Evolutionary conservation across 2,329 filamentous ascomycete species (phyloP).

Genomic region (Akanthomyces muscarius): DNA sequence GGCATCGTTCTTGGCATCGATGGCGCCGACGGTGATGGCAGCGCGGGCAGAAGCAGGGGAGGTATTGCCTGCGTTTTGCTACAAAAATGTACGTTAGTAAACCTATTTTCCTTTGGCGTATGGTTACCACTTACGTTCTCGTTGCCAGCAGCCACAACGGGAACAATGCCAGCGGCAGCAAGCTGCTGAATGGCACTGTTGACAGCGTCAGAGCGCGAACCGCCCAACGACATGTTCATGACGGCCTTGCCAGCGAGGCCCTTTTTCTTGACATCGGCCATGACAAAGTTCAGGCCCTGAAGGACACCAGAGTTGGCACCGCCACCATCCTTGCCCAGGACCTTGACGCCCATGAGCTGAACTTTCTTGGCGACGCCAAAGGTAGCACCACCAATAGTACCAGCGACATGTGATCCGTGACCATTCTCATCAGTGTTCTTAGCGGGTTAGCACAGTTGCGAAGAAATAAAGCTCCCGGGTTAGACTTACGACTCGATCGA

Average conservation of each 20-base stretch:
- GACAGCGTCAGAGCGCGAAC: constrained; percentile 44
- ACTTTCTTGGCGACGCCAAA: constrained; percentile 55
- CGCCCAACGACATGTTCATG: constrained; percentile 62
- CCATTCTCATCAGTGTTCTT: constrained; percentile 47
- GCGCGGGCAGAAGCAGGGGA: constrained; percentile 53
- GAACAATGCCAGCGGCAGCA: constrained; percentile 48
- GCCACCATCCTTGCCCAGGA: constrained; percentile 39
- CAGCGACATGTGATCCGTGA: constrained; percentile 55
- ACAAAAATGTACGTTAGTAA: background rate
- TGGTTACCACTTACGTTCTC: constrained; percentile 36
- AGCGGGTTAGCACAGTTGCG: constrained; percentile 7
- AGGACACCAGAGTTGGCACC: constrained; percentile 44
- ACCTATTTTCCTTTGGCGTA: background rate
- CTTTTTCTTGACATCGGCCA: constrained; percentile 40
- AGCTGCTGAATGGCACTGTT: constrained; percentile 53
- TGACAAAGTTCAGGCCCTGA: constrained; percentile 55
- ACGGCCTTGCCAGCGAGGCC: constrained; percentile 49
- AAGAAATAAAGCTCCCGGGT: background rate
- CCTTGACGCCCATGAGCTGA: constrained; percentile 48
- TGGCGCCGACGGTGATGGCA: constrained; percentile 58
- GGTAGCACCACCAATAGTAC: constrained; percentile 51
- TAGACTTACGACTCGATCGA: constrained; percentile 37
- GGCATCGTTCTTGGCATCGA: constrained; percentile 47
- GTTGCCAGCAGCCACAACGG: constrained; percentile 59
- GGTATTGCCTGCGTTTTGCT: constrained; percentile 45